A percentile compares a stretch with the other conserved stretches of the same genome.
phyloP scores from a whole-genome alignment of 192 early-diverging fungal species.

The Physocladia obscura region DNA sequence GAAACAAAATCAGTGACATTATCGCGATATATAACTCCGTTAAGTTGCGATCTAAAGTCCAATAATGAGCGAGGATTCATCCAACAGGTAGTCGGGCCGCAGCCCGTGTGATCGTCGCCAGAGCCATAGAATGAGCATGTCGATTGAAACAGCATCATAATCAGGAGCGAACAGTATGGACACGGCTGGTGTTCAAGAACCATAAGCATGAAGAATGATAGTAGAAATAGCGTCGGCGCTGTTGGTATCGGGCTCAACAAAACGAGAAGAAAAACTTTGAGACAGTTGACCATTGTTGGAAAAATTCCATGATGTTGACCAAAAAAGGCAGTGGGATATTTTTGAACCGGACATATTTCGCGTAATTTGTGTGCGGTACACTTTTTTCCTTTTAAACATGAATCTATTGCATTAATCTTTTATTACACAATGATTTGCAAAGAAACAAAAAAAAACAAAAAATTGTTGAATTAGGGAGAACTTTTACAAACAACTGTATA shows the following conservation, averaged over 20 bases:
- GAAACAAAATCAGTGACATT: constrained; percentile 7
- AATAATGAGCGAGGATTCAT: constrained; percentile 2
- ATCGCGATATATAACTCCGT: constrained; percentile 9
- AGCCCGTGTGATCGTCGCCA: constrained; percentile 8
- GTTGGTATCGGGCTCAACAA: constrained; percentile 34
- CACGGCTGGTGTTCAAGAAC: constrained; percentile 35
- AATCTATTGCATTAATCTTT: too few species aligned
- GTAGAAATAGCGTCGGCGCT: constrained; percentile 32
- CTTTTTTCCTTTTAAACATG: too few species aligned
- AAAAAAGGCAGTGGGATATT: too few species aligned
- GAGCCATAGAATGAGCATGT: constrained; percentile 14
- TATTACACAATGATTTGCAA: too few species aligned
- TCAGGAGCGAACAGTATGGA: constrained; percentile 31
- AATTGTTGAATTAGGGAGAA: too few species aligned
- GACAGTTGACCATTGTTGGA: constrained; percentile 21
- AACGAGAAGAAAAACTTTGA: constrained; percentile 30
- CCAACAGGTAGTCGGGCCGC: constrained; percentile 14
- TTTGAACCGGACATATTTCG: too few species aligned
- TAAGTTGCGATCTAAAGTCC: neutral
- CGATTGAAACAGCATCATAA: constrained; percentile 11
- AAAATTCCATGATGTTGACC: too few species aligned
- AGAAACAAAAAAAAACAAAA: too few species aligned
- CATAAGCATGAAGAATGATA: constrained; percentile 30
- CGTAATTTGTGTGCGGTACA: too few species aligned
- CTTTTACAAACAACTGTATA: too few species aligned